Conservation (phyloP, 495 filamentous ascomycete species). For the Cercophora newfieldiana region DNA sequence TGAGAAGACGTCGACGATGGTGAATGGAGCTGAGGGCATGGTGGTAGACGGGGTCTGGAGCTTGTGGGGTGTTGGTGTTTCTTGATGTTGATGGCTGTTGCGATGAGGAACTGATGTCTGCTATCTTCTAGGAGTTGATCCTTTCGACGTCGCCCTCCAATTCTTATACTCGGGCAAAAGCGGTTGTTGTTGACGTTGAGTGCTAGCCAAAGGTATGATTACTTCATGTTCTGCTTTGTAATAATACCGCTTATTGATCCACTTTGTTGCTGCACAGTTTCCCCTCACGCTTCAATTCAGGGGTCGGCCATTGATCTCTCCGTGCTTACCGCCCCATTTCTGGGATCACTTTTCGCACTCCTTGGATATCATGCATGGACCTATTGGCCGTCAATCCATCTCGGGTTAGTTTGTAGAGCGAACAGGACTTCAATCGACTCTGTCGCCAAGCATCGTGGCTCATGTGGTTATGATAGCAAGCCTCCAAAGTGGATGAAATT, state of each 20-base stretch:
- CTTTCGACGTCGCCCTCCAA: no score
- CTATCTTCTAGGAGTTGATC: neutral
- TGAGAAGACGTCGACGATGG: slow-evolving; percentile 19
- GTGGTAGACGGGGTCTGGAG: slow-evolving; percentile 9
- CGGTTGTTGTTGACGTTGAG: neutral
- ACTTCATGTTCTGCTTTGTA: slow-evolving; percentile 2
- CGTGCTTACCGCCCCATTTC: no score
- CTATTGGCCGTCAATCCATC: no score
- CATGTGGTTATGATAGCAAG: no score
- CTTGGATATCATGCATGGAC: no score
- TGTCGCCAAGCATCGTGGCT: no score
- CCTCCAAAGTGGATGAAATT: no score
- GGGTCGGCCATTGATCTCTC: neutral
- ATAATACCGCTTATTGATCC: neutral
- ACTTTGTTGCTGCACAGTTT: neutral
- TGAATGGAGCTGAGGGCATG: slow-evolving; percentile 12
- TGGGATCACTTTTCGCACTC: no score
- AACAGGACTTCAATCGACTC: no score
- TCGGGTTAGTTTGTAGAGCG: no score
- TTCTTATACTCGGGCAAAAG: slow-evolving; percentile 4
- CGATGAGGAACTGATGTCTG: neutral
- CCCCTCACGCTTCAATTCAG: neutral
- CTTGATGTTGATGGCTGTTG: neutral
- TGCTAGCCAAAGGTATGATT: neutral
- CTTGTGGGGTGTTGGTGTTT: neutral